Conservation (phyloP, 805 yeast species). For the Lipomyces yamanashiensis region DNA sequence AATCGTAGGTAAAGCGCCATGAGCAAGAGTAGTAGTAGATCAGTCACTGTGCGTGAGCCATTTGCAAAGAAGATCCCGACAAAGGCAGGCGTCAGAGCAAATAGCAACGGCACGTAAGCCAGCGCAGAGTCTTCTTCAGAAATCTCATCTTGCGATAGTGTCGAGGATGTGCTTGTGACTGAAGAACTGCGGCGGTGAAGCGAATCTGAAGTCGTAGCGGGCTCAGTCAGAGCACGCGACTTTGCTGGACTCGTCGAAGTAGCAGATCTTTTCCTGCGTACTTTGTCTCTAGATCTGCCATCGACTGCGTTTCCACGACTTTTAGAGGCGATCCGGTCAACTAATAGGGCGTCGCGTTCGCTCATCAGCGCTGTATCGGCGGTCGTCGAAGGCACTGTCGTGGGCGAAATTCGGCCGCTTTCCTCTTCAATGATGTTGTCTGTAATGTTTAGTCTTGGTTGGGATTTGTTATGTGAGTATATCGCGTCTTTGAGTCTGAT, state of each 20-base stretch:
- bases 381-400: not conserved
- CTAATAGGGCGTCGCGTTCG: not conserved
- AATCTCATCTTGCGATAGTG: not conserved
- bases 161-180: not conserved
- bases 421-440: not conserved
- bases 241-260: not conserved
- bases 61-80: constrained; percentile 14
- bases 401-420: not conserved
- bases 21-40: constrained; percentile 14
- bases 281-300: not conserved
- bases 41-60: constrained; percentile 14
- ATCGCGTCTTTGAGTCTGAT: too few relatives aligned
- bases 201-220: not conserved
- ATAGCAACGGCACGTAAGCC: constrained; percentile 18
- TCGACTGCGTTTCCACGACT: not conserved
- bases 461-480: not conserved
- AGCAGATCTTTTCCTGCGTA: not conserved
- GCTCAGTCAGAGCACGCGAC: not conserved
- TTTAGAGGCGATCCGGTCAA: not conserved
- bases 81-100: constrained; percentile 21
- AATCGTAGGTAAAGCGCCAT: constrained; percentile 24
- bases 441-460: not conserved
- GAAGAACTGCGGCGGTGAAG: not conserved
- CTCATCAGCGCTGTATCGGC: not conserved
- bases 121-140: constrained; percentile 1